Conservation (phyloP, 192 early-diverging fungal genomes). For the Umbelopsis ramanniana region DNA sequence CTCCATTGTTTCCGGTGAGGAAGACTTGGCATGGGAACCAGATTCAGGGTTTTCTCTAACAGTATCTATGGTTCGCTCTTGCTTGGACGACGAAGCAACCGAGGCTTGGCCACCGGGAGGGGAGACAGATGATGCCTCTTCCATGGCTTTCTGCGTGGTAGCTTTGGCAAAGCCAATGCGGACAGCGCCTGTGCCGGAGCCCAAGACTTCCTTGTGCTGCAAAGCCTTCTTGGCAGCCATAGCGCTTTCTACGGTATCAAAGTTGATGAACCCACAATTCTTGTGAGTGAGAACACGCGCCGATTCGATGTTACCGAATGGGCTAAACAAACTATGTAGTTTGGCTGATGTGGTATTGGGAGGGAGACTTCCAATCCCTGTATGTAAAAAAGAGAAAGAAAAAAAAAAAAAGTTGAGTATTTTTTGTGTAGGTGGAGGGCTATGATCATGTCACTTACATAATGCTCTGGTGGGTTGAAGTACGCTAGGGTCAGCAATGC, state of each 20-base stretch:
- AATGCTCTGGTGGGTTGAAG: constrained; percentile 77
- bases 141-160: constrained; percentile 55
- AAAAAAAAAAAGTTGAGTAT: not conserved
- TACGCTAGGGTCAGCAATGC: constrained; percentile 43
- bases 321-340: constrained; percentile 75
- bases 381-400: not conserved
- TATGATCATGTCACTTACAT: constrained; percentile 53
- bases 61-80: not conserved
- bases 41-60: constrained; percentile 4
- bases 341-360: constrained; percentile 70
- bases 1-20: not conserved
- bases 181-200: constrained; percentile 63
- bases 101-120: constrained; percentile 17
- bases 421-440: not conserved
- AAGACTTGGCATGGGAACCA: not conserved
- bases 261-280: constrained; percentile 97
- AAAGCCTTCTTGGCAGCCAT: constrained; percentile 84
- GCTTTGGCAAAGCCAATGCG: constrained; percentile 95
- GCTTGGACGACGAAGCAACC: constrained; percentile 12
- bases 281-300: constrained; percentile 94
- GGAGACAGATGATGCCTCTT: constrained; percentile 36
- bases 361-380: constrained; percentile 94
- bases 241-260: constrained; percentile 85
- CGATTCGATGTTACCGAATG: constrained; percentile 88
- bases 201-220: constrained; percentile 86